phyloP scores from a whole-genome alignment of 495 filamentous ascomycete genomes.

The Evernia prunastri region DNA sequence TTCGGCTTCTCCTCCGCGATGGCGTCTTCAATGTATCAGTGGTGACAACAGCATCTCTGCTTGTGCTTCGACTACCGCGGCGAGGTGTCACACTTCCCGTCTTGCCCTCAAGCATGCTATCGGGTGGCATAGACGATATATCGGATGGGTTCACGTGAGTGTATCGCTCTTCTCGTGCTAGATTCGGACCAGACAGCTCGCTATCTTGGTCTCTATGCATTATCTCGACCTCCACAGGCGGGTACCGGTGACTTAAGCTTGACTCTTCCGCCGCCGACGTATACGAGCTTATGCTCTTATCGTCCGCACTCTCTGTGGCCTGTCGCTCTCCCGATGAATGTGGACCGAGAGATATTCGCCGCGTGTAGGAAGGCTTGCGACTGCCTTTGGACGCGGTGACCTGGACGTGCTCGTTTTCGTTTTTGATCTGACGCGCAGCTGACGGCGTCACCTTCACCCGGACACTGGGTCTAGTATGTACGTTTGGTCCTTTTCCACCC shows the following conservation, averaged over 20 bases:
- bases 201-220: slow-evolving; percentile 51
- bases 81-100: slow-evolving; percentile 38
- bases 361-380: slow-evolving; percentile 58
- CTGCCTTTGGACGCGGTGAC: slow-evolving; percentile 68
- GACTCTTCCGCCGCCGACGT: slow-evolving; percentile 73
- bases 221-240: slow-evolving; percentile 81
- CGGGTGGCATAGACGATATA: slow-evolving; percentile 82
- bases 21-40: slow-evolving; percentile 60
- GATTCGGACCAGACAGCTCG: slow-evolving; percentile 47
- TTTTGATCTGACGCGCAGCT: slow-evolving; percentile 46
- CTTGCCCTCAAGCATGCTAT: slow-evolving; percentile 78
- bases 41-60: slow-evolving; percentile 40
- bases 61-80: slow-evolving; percentile 53
- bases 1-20: slow-evolving; percentile 58
- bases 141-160: slow-evolving; percentile 60
- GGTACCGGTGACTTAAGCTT: slow-evolving; percentile 56
- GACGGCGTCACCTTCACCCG: slow-evolving; percentile 91
- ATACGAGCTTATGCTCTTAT: slow-evolving; percentile 55
- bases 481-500: slow-evolving; percentile 62
- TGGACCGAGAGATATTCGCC: slow-evolving; percentile 55
- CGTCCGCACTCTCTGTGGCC: slow-evolving; percentile 44
- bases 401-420: slow-evolving; percentile 65
- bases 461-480: slow-evolving; percentile 75
- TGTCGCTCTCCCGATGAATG: slow-evolving; percentile 48
- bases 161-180: slow-evolving; percentile 50